Conservation (phyloP, 2,329 filamentous ascomycete genomes). For the Parasarocladium wereldwijsianum region DNA sequence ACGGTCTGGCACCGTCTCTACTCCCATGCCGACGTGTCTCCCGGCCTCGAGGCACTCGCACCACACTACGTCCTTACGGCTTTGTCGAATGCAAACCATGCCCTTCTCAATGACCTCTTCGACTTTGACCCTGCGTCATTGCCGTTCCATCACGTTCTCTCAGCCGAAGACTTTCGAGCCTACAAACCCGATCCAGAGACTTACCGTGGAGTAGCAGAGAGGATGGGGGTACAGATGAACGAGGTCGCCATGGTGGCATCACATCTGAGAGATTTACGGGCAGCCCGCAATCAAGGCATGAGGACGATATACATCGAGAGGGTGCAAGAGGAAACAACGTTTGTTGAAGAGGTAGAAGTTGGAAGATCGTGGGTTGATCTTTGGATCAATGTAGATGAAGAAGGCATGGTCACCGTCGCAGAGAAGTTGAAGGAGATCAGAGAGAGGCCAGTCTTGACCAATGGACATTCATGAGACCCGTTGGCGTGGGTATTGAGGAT, state of each 20-base stretch:
- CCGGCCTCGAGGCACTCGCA: constrained; percentile 38
- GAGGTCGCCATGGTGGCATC: constrained; percentile 68
- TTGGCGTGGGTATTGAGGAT: too few relatives aligned
- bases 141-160: constrained; percentile 47
- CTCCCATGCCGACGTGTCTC: constrained; percentile 51
- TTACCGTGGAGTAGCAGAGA: constrained; percentile 52
- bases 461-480: too few relatives aligned
- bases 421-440: constrained; percentile 11
- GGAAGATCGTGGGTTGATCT: constrained; percentile 27
- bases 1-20: constrained; percentile 57
- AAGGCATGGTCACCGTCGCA: constrained; percentile 17
- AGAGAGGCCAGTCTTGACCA: constrained; percentile 2
- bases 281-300: constrained; percentile 48
- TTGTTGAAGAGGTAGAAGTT: constrained; percentile 32
- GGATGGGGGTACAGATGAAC: constrained; percentile 21
- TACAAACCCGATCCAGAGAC: constrained; percentile 60
- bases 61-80: constrained; percentile 43
- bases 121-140: constrained; percentile 33
- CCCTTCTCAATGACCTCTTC: constrained; percentile 51
- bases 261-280: constrained; percentile 54
- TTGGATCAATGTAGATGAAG: constrained; percentile 19
- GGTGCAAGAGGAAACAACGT: constrained; percentile 48
- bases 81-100: constrained; percentile 59
- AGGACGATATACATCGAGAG: constrained; percentile 64
- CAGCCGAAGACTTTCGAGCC: constrained; percentile 53